These are phyloP conservation scores for Talaromyces ruber DNA, from an alignment of 495 filamentous ascomycete species.

Conservation along the genomic window DNA sequence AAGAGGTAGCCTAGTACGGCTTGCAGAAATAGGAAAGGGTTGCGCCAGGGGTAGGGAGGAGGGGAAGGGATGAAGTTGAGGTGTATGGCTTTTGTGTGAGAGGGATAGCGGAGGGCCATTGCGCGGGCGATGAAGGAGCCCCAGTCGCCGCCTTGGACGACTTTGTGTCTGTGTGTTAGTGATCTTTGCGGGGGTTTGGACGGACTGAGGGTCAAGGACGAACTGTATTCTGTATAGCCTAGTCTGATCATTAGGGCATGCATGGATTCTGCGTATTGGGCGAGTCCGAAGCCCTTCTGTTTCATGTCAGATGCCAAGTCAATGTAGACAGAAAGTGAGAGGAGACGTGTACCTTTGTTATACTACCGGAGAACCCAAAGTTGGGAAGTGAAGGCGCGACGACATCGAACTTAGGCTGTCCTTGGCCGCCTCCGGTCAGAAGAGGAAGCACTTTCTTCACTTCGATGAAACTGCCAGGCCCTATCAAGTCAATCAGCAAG, in stretches of 20 bases:
- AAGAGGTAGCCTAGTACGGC: slow-evolving; percentile 14
- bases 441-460: slow-evolving; percentile 52
- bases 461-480: slow-evolving; percentile 65
- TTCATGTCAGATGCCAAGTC: slow-evolving; percentile 6
- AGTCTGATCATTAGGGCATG: slow-evolving; percentile 35
- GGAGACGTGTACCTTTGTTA: slow-evolving; percentile 29
- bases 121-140: slow-evolving; percentile 34
- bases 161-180: slow-evolving; percentile 12
- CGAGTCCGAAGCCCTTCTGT: slow-evolving; percentile 30
- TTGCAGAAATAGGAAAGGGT: slow-evolving; percentile 24
- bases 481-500: slow-evolving; percentile 15
- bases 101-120: slow-evolving; percentile 31
- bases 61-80: slow-evolving; percentile 30
- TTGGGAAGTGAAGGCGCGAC: slow-evolving; percentile 66
- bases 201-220: background rate
- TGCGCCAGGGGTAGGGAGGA: slow-evolving; percentile 23
- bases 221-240: slow-evolving; percentile 37
- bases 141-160: slow-evolving; percentile 44
- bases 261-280: slow-evolving; percentile 34
- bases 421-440: slow-evolving; percentile 33
- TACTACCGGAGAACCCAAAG: slow-evolving; percentile 55
- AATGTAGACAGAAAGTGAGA: background rate
- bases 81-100: slow-evolving; percentile 33
- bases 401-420: slow-evolving; percentile 55
- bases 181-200: background rate